Conservation (phyloP, 2,329 filamentous ascomycete genomes). For the Fusarium mangiferae region DNA sequence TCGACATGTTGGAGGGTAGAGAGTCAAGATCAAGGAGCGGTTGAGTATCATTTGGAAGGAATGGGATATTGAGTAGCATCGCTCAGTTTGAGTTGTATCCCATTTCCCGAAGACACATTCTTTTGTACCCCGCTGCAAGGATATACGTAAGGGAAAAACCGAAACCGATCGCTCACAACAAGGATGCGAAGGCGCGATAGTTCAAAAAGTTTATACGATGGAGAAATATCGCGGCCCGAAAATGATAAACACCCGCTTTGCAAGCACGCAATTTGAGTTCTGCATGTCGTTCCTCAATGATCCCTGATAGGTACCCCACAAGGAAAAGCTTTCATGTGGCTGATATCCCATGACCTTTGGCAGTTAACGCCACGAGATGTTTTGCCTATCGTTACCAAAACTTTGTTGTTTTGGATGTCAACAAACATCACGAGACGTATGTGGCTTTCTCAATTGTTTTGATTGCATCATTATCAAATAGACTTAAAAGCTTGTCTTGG, state of each 20-base stretch:
- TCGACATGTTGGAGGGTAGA: not conserved
- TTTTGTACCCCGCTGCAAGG: too few relatives aligned
- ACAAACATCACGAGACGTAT: not conserved
- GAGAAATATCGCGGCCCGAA: constrained; percentile 11
- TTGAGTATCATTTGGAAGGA: not conserved
- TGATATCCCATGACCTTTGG: not conserved
- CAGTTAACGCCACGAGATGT: not conserved
- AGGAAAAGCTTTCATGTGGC: not conserved
- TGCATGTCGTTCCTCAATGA: constrained; percentile 2
- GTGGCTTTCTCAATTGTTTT: not conserved
- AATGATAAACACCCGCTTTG: not conserved
- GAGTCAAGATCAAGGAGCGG: not conserved
- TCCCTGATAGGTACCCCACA: not conserved
- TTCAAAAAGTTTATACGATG: constrained; percentile 26
- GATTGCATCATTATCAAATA: not conserved
- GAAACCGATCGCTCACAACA: not conserved
- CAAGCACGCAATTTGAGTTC: constrained; percentile 28
- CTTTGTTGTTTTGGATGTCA: not conserved
- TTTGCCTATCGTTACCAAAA: not conserved
- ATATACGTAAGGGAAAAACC: constrained; percentile 4
- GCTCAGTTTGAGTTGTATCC: not conserved
- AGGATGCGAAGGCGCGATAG: constrained; percentile 24
- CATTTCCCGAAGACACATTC: not conserved
- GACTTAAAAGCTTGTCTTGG: too few relatives aligned
- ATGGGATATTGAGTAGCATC: not conserved